Evolutionary conservation across 2,329 filamentous ascomycete genomes (phyloP).

Genomic region (Arthrocladium fulminans): DNA sequence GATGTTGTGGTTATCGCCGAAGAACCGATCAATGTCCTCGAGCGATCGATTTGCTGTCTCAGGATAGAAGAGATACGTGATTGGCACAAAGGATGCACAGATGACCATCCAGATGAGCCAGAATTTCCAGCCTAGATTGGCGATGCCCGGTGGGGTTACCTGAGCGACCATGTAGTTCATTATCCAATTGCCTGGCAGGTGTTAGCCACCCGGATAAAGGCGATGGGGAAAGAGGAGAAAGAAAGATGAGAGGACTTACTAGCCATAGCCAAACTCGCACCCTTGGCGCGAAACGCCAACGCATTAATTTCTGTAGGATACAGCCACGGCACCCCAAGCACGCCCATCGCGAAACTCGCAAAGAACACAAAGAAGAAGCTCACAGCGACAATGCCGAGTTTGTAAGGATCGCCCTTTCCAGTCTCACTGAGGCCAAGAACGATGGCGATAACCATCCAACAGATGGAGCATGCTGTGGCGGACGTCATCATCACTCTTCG

Average conservation of each 20-base stretch:
- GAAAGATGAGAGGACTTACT: constrained; percentile 25
- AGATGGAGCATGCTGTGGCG: constrained; percentile 41
- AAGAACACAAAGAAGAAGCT: constrained; percentile 39
- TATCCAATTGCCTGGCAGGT: constrained; percentile 10
- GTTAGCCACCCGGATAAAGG: background rate
- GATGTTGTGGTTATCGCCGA: constrained; percentile 19
- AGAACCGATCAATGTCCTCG: constrained; percentile 29
- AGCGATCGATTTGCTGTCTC: constrained; percentile 26
- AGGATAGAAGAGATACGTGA: constrained; percentile 28
- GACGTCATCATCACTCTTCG: constrained; percentile 58
- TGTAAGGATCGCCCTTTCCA: constrained; percentile 34
- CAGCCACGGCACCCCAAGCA: constrained; percentile 33
- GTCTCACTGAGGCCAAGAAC: constrained; percentile 33
- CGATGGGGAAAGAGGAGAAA: too few relatives aligned
- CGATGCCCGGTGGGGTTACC: constrained; percentile 27
- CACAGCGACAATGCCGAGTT: constrained; percentile 40
- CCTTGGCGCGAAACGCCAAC: constrained; percentile 29
- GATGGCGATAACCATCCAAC: constrained; percentile 42
- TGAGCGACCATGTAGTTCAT: constrained; percentile 30
- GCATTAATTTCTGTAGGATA: constrained; percentile 31
- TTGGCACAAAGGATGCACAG: constrained; percentile 24
- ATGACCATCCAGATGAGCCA: constrained; percentile 27
- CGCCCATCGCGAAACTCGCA: constrained; percentile 32
- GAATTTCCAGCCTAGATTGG: constrained; percentile 27
- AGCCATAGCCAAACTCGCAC: constrained; percentile 25